phyloP scores from a whole-genome alignment of 163 green algal genomes.

The Chlamydomonas reinhardtii region DNA sequence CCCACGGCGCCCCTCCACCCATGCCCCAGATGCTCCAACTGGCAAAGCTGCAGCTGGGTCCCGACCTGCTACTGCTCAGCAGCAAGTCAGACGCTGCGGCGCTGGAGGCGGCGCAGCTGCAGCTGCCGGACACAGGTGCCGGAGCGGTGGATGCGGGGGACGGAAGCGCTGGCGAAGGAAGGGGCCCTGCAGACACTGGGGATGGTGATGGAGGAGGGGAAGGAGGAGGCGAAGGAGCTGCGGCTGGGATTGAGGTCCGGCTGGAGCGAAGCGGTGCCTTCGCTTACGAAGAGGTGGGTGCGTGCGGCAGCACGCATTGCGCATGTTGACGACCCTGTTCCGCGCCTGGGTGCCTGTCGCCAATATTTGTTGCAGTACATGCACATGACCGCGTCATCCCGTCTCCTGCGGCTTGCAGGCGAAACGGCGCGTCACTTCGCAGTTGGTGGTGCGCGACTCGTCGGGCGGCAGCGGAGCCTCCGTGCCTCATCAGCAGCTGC shows the following conservation, averaged over 20 bases:
- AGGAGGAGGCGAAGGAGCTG: not conserved
- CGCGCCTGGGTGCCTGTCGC: too few relatives aligned
- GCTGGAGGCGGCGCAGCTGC: slow-evolving; percentile 38
- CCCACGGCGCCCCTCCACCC: not conserved
- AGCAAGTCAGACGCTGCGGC: slow-evolving; percentile 59
- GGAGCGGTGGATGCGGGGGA: not conserved
- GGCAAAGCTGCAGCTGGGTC: slow-evolving; percentile 75
- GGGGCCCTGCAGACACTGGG: not conserved
- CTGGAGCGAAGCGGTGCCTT: slow-evolving; percentile 68
- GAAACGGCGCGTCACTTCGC: not conserved
- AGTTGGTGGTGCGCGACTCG: not conserved
- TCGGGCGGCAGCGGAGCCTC: not conserved
- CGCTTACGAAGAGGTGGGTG: slow-evolving; percentile 55
- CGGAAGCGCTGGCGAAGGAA: too few relatives aligned
- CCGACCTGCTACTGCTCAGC: slow-evolving; percentile 69
- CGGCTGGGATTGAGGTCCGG: slow-evolving; percentile 34
- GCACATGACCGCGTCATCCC: too few relatives aligned
- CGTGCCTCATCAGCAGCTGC: not conserved
- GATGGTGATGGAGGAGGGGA: not conserved
- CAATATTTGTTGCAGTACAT: too few relatives aligned
- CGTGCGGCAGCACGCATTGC: not conserved
- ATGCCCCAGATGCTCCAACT: slow-evolving; percentile 64
- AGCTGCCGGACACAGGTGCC: slow-evolving; percentile 6
- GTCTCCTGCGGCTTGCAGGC: too few relatives aligned
- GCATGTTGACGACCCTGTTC: too few relatives aligned